Percentiles rank a stretch among this genome's conserved stretches.
These are phyloP conservation scores for Tricholoma terreum DNA, from an alignment of 768 basidiomycete genomes.

Conservation along the genomic window DNA sequence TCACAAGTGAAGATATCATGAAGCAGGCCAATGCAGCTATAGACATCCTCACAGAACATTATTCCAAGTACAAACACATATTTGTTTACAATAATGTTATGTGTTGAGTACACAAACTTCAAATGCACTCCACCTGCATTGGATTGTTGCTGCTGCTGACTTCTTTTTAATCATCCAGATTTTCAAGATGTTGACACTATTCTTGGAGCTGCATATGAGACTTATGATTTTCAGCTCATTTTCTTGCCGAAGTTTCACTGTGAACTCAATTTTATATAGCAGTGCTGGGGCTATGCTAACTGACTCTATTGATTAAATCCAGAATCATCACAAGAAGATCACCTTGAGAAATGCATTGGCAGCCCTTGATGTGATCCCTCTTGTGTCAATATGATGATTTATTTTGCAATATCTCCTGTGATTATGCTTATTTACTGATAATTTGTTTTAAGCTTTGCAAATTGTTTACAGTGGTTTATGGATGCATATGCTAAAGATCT, in stretches of 20 bases:
- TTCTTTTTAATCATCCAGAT: not conserved
- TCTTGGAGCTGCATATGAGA: not conserved
- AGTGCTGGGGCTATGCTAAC: constrained; percentile 30
- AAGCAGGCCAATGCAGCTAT: too few species aligned
- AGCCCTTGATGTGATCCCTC: constrained; percentile 16
- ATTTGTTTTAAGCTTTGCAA: not conserved
- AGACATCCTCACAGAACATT: not conserved
- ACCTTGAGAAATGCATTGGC: constrained; percentile 27
- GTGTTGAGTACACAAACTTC: not conserved
- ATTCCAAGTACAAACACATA: not conserved
- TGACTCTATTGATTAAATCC: constrained; percentile 17
- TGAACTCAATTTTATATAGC: constrained; percentile 31
- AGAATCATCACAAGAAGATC: constrained; percentile 19
- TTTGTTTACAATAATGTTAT: not conserved
- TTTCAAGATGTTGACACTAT: not conserved
- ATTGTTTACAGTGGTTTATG: not conserved
- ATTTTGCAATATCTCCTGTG: not conserved
- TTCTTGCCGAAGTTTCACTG: constrained; percentile 31
- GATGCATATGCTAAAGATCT: constrained; percentile 1
- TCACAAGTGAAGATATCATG: too few species aligned
- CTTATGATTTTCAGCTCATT: constrained; percentile 10
- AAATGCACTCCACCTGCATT: not conserved
- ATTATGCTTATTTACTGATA: not conserved
- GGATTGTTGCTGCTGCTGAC: not conserved
- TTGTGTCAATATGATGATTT: not conserved